Base-by-base conservation (phyloP, 2,329 filamentous ascomycete genomes). In the Ophiocordyceps polyrhachis-furcata region DNA sequence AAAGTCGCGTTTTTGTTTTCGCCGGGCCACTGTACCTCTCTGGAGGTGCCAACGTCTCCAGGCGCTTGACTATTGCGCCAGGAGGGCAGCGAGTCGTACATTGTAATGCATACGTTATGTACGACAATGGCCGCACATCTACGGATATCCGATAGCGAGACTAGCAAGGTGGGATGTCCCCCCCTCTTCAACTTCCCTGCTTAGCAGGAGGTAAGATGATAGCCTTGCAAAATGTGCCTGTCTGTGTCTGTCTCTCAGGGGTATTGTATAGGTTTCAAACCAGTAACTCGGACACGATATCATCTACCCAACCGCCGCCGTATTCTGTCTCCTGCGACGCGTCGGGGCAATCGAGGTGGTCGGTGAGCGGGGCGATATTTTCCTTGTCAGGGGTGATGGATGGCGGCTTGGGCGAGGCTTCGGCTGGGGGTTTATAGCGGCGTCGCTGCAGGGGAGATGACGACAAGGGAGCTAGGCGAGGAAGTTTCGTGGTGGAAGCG, bases 311-410 rank as follows among this genome's bases (percentile, higher is more conserved):
- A 12, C 53, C 59, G 3, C 62, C 62, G 6, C 61, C 62, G 17
- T 63, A 64, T 21, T 62, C 59, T 1, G 61, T 55, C 51, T 64
- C 62, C 45, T 63, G 62, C 11, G 61, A 64, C 12, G 52, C 55
- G 32, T 46, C 40, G 1, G 40, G 45, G 42, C 37, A 17, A 14
- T 29, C 45, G 23, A 20, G 29, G n/a, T 9, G 25, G 9, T 28
- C 25, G 9, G 25, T 28, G 2, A 12, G 17, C 37, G 48, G 52
- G 1, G 45, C 43, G 0, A 46, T 40, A 23, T 55, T 58, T 28
- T 61, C 56, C 23, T 61, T 56, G 25, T 55, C 51, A 5, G 29
- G 15, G 12, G 32, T 42, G 25, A 11, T 9, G 7, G 25, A 11
- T 13, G 41, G 14, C 20, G 40, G 40, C 13, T 32, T 32, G 13